These are phyloP conservation scores for Diaporthe caulivora DNA, from an alignment of 2,329 filamentous ascomycete genomes.

Conservation along the genomic window DNA sequence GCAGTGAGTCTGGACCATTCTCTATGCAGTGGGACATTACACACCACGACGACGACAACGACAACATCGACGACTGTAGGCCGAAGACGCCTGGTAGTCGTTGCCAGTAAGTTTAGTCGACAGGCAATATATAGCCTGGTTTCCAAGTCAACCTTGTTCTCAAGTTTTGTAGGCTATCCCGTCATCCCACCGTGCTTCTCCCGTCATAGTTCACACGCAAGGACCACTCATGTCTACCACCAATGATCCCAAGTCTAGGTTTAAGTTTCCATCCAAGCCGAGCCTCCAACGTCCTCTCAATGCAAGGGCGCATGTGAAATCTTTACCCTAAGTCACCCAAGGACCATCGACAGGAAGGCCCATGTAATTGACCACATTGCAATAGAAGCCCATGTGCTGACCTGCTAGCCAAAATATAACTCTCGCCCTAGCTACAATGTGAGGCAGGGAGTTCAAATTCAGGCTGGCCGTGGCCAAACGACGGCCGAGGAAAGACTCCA, in stretches of 20 bases:
- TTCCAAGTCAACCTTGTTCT: neutral
- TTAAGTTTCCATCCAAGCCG: constrained; percentile 12
- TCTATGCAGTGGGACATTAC: neutral
- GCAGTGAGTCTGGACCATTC: neutral
- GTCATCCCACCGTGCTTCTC: constrained; percentile 5
- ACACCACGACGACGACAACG: neutral
- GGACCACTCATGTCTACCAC: neutral
- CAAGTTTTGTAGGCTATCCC: neutral
- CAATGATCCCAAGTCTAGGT: neutral
- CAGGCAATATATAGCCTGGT: neutral
- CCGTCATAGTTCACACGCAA: neutral
- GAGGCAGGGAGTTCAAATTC: neutral
- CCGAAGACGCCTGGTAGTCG: neutral
- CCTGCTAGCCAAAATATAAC: neutral
- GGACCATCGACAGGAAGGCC: neutral
- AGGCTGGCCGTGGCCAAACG: neutral
- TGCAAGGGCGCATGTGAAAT: constrained; percentile 7
- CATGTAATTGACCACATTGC: neutral
- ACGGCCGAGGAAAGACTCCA: neutral
- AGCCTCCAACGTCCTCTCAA: neutral
- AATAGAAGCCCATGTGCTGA: neutral
- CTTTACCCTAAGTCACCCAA: neutral
- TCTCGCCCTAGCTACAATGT: neutral
- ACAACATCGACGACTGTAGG: too few relatives aligned
- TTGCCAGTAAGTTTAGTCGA: neutral